Evolutionary conservation across 495 filamentous ascomycete species (phyloP), one percentile per base, ranked within the genome.

Genomic region (Astrothelium subdiscretum): DNA sequence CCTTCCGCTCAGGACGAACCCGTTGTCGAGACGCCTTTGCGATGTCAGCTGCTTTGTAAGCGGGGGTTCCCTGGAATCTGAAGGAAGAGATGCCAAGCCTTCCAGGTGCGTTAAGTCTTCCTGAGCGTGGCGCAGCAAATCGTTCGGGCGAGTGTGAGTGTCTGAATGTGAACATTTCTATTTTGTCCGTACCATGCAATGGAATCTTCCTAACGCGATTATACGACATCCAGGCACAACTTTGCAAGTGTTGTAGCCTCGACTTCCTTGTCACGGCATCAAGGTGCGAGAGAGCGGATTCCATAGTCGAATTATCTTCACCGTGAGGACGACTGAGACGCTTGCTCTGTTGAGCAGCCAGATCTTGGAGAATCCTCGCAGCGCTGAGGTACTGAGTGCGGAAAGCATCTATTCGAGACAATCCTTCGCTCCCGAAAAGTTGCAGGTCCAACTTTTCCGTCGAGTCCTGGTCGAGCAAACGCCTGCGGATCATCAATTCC

Each of bases 121-220:
- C 32, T 58, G 62, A 32, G 51, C 48, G 48, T 29, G 48, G 48
- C 11, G 48, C 48, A 54, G 48, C 48, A 54, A 27, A 54, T 75
- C 20, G 79, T 71, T 24, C 80, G 70, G 35, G 83, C 83, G 18
- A 91, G 78, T 13, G 83, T 86, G 29, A 94, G 74, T 29, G 87
- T 78, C 15, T 54, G 48, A 54, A 54, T 6, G 48, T 54, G 24
- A 54, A 54, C 2, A 54, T 54, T 27, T 91, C 83, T 22, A 92
- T 77, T 11, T 95, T 76, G 29, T 82, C 84, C 67, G 81, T 86
- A 58, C 89, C 90, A 65, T 91, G 96, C 1, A 96, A 78, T 1
- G 92, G 92, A 2, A 84, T 80, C 51, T 88, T 85, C 67, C 92
- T 87, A 59, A 89, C 87, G 31, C 91, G 87, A 18, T 91, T 82